These are phyloP conservation scores for Aspergillus bridgeri DNA, from an alignment of 495 filamentous ascomycete species.

Conservation along the genomic window DNA sequence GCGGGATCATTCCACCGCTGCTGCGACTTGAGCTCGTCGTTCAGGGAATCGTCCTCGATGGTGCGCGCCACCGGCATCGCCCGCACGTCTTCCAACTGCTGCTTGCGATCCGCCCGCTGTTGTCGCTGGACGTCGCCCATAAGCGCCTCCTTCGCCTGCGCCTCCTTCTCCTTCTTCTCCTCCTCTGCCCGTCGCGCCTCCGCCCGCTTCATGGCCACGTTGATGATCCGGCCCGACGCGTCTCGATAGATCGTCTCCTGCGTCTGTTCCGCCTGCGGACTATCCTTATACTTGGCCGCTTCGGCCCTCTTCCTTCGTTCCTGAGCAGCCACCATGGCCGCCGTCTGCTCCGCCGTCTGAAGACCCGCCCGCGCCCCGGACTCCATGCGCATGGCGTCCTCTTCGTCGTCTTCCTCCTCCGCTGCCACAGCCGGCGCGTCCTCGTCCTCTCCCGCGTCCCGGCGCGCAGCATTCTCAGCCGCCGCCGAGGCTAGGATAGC, in stretches of 20 bases:
- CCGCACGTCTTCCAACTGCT: constrained; percentile 70
- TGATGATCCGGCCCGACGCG: constrained; percentile 86
- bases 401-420: constrained; percentile 20
- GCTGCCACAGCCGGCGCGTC: constrained; percentile 40
- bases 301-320: constrained; percentile 48
- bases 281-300: constrained; percentile 39
- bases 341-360: constrained; percentile 74
- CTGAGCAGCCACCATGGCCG: constrained; percentile 72
- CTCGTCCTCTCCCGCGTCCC: constrained; percentile 41
- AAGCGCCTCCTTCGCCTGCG: constrained; percentile 57
- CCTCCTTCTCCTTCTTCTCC: constrained; percentile 63
- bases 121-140: constrained; percentile 80
- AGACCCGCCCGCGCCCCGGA: constrained; percentile 83
- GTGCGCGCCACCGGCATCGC: constrained; percentile 75
- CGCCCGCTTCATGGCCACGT: constrained; percentile 83
- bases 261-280: constrained; percentile 34
- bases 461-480: constrained; percentile 51
- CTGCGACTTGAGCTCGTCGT: constrained; percentile 70
- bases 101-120: constrained; percentile 52
- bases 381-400: constrained; percentile 57
- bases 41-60: constrained; percentile 78
- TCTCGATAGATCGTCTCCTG: constrained; percentile 91
- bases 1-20: constrained; percentile 94
- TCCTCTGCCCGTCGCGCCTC: constrained; percentile 73
- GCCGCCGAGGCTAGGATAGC: constrained; percentile 76